Percentiles rank a stretch among this genome's conserved stretches.
Evolutionary conservation across 768 basidiomycete genomes (phyloP).

Genomic region (Boletus vermiculosoides): DNA sequence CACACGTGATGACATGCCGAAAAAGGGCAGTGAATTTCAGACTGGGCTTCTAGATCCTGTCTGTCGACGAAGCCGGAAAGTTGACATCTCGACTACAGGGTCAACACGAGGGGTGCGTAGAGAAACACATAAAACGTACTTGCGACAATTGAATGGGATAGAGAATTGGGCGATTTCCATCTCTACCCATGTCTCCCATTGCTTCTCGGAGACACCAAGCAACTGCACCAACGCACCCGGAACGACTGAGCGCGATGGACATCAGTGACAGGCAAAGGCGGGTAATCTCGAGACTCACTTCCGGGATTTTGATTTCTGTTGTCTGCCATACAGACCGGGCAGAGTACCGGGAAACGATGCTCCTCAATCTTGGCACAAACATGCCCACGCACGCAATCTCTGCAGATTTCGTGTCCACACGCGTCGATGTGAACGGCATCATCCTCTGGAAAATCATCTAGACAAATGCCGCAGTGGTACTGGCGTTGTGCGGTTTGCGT

Average conservation of each 20-base stretch:
- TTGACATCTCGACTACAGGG: constrained; percentile 41
- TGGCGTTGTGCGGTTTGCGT: constrained; percentile 30
- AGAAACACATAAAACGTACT: constrained; percentile 35
- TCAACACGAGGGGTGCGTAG: not conserved
- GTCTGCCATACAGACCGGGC: constrained; percentile 52
- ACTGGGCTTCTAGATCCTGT: constrained; percentile 40
- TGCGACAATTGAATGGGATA: constrained; percentile 46
- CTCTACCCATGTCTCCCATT: constrained; percentile 44
- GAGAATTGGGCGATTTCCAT: constrained; percentile 46
- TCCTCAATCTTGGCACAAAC: constrained; percentile 49
- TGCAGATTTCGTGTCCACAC: constrained; percentile 56
- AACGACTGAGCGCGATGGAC: constrained; percentile 33
- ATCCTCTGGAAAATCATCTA: constrained; percentile 47
- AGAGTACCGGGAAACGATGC: constrained; percentile 56
- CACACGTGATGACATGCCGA: constrained; percentile 49
- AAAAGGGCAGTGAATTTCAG: constrained; percentile 49
- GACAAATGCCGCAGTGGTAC: constrained; percentile 57
- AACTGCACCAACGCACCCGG: constrained; percentile 36
- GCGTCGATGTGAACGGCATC: constrained; percentile 39
- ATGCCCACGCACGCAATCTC: constrained; percentile 47
- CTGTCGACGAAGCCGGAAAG: constrained; percentile 52
- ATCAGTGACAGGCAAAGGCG: not conserved
- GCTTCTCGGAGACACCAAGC: constrained; percentile 45
- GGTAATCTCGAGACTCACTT: constrained; percentile 18
- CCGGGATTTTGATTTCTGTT: constrained; percentile 29